A percentile compares a stretch with the other conserved stretches of the same genome.
Conservation (phyloP, 805 yeast genomes). For the Teunomyces gatunensis region DNA sequence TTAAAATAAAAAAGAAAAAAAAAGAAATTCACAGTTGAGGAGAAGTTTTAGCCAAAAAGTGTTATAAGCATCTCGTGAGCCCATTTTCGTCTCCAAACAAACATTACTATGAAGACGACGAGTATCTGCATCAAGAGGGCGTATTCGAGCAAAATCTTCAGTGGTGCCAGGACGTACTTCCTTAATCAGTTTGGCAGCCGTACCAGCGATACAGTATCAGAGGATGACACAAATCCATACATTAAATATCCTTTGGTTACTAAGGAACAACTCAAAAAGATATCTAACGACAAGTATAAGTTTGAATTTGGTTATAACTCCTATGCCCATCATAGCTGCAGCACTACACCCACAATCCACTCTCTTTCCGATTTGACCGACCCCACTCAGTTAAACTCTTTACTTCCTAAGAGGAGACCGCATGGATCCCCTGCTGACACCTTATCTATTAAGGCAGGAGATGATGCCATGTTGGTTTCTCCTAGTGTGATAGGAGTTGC, state of each 20-base stretch:
- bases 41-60: background rate
- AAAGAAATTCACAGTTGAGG: conserved; percentile 2
- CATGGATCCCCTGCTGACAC: conserved; percentile 54
- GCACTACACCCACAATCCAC: conserved; percentile 39
- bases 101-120: background rate
- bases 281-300: conserved; percentile 38
- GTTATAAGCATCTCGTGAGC: background rate
- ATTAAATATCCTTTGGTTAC: conserved; percentile 42
- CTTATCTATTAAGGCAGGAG: conserved; percentile 51
- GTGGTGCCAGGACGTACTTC: conserved; percentile 23
- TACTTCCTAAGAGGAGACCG: conserved; percentile 49
- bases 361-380: conserved; percentile 52
- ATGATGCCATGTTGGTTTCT: conserved; percentile 55
- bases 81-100: background rate
- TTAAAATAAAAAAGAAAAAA: background rate
- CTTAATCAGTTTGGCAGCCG: conserved; percentile 13
- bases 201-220: conserved; percentile 8
- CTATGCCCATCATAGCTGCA: conserved; percentile 47
- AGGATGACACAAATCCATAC: conserved; percentile 34
- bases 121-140: background rate
- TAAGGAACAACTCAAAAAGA: conserved; percentile 34
- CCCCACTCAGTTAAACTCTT: conserved; percentile 42
- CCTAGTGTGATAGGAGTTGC: conserved; percentile 54
- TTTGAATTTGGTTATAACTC: conserved; percentile 45
- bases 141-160: conserved; percentile 12